phyloP scores from a whole-genome alignment of 495 filamentous ascomycete genomes.

The Penicillium waksmanii region DNA sequence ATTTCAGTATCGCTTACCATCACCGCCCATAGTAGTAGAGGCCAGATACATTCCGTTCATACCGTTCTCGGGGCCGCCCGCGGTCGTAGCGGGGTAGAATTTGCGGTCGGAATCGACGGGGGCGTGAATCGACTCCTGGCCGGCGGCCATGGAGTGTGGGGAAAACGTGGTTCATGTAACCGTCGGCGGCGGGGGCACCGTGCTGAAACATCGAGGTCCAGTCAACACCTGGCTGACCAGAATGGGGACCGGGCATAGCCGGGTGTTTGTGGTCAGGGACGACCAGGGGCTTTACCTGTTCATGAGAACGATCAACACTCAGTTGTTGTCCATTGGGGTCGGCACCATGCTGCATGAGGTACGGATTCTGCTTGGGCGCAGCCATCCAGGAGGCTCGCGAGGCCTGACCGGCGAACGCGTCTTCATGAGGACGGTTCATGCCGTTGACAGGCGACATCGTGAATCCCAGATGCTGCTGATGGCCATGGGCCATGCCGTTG shows the following conservation, averaged over 20 bases:
- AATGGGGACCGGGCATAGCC: constrained; percentile 46
- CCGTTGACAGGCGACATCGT: constrained; percentile 52
- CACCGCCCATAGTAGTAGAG: constrained; percentile 50
- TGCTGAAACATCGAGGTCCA: constrained; percentile 77
- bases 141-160: constrained; percentile 55
- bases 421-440: constrained; percentile 47
- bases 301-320: constrained; percentile 53
- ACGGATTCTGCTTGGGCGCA: constrained; percentile 53
- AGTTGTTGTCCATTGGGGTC: constrained; percentile 49
- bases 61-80: constrained; percentile 45
- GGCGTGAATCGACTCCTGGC: constrained; percentile 50
- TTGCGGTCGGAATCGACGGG: constrained; percentile 52
- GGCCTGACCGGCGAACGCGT: constrained; percentile 44
- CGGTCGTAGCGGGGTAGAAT: constrained; percentile 48
- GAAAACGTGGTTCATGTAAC: constrained; percentile 62
- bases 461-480: constrained; percentile 52
- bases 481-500: constrained; percentile 43
- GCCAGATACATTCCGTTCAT: constrained; percentile 54
- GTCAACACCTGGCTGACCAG: constrained; percentile 56
- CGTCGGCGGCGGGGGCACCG: constrained; percentile 63
- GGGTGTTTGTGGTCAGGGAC: constrained; percentile 48
- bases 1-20: constrained; percentile 39
- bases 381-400: constrained; percentile 50
- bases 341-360: constrained; percentile 48
- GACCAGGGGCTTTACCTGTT: constrained; percentile 54